Evolutionary conservation across 1,284 basidiomycete genomes (phyloP).

Genomic region (Tilletia setariae): DNA sequence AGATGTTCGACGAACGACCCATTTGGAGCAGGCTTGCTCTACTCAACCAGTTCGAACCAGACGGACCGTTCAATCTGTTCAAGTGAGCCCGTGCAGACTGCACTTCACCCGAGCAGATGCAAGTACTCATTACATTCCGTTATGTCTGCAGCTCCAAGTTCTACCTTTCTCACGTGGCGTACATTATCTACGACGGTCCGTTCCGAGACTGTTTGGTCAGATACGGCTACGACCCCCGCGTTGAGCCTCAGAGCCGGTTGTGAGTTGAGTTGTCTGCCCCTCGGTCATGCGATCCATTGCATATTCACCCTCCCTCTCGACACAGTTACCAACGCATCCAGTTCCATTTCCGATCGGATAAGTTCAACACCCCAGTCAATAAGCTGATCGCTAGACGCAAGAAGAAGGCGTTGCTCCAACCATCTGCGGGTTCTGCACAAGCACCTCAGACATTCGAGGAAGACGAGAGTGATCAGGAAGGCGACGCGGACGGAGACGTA

Average conservation of each 20-base stretch:
- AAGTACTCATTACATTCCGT: not conserved
- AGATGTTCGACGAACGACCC: constrained; percentile 65
- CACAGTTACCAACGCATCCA: constrained; percentile 2
- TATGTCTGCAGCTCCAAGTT: constrained; percentile 53
- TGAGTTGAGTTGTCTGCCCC: constrained; percentile 14
- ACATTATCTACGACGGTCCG: constrained; percentile 87
- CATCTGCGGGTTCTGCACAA: not conserved
- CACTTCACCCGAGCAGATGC: not conserved
- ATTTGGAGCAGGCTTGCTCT: constrained; percentile 83
- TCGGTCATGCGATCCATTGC: not conserved
- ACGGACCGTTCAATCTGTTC: constrained; percentile 67
- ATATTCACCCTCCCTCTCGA: not conserved
- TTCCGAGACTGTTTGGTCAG: constrained; percentile 85
- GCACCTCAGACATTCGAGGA: no score
- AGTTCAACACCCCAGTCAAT: not conserved
- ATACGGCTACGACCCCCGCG: constrained; percentile 84
- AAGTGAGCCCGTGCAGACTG: constrained; percentile 46
- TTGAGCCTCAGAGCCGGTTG: constrained; percentile 67
- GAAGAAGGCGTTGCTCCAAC: not conserved
- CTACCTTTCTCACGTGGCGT: constrained; percentile 61
- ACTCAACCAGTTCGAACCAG: constrained; percentile 72
- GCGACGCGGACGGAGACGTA: not conserved
- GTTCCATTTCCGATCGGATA: not conserved
- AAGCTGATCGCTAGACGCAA: no score
- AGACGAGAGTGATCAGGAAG: not conserved